Evolutionary conservation across 768 basidiomycete genomes (phyloP), one percentile per base, ranked within the genome.

Genomic region (Tricholomella constricta): DNA sequence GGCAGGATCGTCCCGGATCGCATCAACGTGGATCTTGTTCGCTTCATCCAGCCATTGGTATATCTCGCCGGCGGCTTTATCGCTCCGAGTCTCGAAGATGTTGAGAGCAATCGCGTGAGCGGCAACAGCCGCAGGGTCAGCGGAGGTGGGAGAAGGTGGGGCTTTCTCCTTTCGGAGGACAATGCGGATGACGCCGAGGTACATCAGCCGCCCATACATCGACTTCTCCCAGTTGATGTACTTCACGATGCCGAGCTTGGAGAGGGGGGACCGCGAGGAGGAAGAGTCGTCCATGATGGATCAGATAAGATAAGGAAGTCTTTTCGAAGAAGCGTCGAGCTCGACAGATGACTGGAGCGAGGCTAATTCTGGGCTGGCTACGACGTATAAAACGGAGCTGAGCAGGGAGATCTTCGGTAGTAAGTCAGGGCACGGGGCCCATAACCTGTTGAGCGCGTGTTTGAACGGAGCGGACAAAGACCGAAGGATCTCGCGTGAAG

Each of bases 151-250:
- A 6, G 29, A 6, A 14, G 46, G 22, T 5, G 23, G 34, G 1
- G 20, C 32, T 51, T 31, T 26, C 32, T 22, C 6, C 31, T 36
- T 6, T 34, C 34, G 29, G 19, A 40, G n/a, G 1, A 44, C 23
- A 17, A 51, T 44, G 6, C 29, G 11, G 29, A 2, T 31, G 29
- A 31, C 29, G 11, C 29, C 29, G 6, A 31, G 29, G 11, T 6
- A 31, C 29, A 31, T 31, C 6, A 31, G 29, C 6, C 29, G 11
- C 29, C 29, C 11, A 11, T 31, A 31, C 29, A 31, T 38, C 42
- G n/a, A 25, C 25, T 34, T 25, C 26, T 51, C 42, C 41, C 41
- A 51, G 31, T 35, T 20, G 23, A 17, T 17, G 25, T 51, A 51
- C 23, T 51, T 51, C 12, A 51, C 25, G 1, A 15, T 36, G 15